Evolutionary conservation across 495 filamentous ascomycete genomes (phyloP).

Genomic region (Penicillium odoratum): DNA sequence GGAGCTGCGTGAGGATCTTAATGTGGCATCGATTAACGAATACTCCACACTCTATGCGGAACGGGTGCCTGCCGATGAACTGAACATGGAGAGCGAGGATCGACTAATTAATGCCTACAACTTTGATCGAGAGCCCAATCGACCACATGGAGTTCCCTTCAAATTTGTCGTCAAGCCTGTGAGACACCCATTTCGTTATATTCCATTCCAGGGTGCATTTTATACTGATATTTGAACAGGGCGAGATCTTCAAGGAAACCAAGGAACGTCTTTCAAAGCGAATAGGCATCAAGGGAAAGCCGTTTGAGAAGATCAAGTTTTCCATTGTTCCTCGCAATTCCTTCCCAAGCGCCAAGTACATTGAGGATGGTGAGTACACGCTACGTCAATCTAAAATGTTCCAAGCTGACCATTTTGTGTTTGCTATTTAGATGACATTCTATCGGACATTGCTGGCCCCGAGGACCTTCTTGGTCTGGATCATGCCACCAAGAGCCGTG

Average conservation of each 20-base stretch:
- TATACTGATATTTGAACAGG: slow-evolving; percentile 48
- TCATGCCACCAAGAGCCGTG: slow-evolving; percentile 73
- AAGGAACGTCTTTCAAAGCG: slow-evolving; percentile 86
- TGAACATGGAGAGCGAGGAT: slow-evolving; percentile 56
- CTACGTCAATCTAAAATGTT: background rate
- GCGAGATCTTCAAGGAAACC: slow-evolving; percentile 85
- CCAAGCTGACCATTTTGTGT: slow-evolving; percentile 19
- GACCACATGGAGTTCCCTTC: slow-evolving; percentile 84
- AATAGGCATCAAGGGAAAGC: slow-evolving; percentile 94
- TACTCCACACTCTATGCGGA: slow-evolving; percentile 81
- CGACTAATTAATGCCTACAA: slow-evolving; percentile 77
- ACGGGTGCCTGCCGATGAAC: slow-evolving; percentile 76
- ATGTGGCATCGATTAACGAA: slow-evolving; percentile 76
- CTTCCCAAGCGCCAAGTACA: slow-evolving; percentile 75
- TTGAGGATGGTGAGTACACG: slow-evolving; percentile 75
- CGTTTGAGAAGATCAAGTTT: slow-evolving; percentile 98
- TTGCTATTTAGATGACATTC: slow-evolving; percentile 66
- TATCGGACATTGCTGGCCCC: slow-evolving; percentile 68
- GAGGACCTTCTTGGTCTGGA: slow-evolving; percentile 90
- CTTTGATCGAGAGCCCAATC: slow-evolving; percentile 82
- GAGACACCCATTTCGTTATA: slow-evolving; percentile 29
- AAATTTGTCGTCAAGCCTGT: slow-evolving; percentile 84
- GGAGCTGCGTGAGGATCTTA: slow-evolving; percentile 61
- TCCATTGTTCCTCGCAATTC: slow-evolving; percentile 68
- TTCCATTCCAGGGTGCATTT: background rate